Evolutionary conservation across 192 early-diverging fungal genomes (phyloP).

Genomic region (Jimgerdemannia flammicorona): DNA sequence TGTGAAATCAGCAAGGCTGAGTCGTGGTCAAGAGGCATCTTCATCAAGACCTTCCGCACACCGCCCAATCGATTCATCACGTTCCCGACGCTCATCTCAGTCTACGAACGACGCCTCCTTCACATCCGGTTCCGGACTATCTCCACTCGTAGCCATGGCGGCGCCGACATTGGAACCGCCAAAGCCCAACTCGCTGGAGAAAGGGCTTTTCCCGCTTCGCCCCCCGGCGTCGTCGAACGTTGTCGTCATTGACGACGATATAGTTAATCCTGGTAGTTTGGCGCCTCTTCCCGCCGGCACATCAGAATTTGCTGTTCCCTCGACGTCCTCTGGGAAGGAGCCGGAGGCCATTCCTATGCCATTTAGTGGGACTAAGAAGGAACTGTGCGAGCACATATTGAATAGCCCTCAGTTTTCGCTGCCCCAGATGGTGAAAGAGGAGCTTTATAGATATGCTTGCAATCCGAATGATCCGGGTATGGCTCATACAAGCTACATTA

Average conservation of each 20-base stretch:
- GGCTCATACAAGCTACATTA: neutral
- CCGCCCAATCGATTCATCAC: too few relatives aligned
- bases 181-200: neutral
- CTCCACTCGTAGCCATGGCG: neutral
- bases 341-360: neutral
- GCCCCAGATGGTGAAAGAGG: neutral
- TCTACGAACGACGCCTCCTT: too few relatives aligned
- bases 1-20: neutral
- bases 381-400: neutral
- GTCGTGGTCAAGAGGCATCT: neutral
- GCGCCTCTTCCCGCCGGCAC: neutral
- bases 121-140: neutral
- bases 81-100: too few relatives aligned
- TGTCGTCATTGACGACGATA: neutral
- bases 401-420: neutral
- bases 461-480: neutral
- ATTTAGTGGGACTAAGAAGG: neutral
- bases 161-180: neutral
- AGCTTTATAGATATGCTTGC: neutral
- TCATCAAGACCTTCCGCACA: neutral
- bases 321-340: neutral
- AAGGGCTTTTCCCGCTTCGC: neutral
- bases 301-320: neutral
- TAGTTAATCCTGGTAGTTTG: neutral
- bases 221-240: neutral